Conservation (phyloP, 805 yeast species). For the Saturnispora ahearnii region DNA sequence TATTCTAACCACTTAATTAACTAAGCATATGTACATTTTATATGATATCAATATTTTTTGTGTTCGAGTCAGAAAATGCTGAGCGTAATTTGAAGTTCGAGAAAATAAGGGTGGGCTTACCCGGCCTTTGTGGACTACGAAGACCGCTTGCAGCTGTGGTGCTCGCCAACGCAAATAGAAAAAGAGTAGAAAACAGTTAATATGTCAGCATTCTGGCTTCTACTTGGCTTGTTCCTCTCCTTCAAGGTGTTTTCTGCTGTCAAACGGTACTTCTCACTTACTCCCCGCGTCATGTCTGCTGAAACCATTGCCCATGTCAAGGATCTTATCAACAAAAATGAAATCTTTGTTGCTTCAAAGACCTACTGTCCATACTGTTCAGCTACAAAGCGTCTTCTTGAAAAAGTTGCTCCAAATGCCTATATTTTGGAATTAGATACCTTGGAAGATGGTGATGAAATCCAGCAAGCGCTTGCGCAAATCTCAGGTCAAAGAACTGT, state of each 20-base stretch:
- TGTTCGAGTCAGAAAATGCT: not conserved
- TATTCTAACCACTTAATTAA: slow-evolving; percentile 33
- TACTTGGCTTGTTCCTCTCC: slow-evolving; percentile 5
- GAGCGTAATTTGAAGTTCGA: not conserved
- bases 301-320: slow-evolving; percentile 51
- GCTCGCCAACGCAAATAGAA: not conserved
- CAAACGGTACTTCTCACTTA: slow-evolving; percentile 21
- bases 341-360: slow-evolving; percentile 75
- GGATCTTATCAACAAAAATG: slow-evolving; percentile 51
- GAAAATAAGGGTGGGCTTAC: not conserved
- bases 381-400: slow-evolving; percentile 39
- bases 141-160: not conserved
- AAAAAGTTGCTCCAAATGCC: slow-evolving; percentile 36
- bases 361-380: slow-evolving; percentile 62
- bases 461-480: slow-evolving; percentile 69
- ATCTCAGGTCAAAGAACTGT: slow-evolving; percentile 89
- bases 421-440: slow-evolving; percentile 45
- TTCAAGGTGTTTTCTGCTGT: slow-evolving; percentile 24
- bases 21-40: not conserved
- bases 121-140: not conserved
- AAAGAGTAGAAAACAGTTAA: not conserved
- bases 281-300: slow-evolving; percentile 47
- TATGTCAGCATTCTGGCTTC: not conserved
- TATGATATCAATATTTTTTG: not conserved
- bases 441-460: slow-evolving; percentile 61